Evolutionary conservation across 805 yeast genomes (phyloP).

Genomic region (Metschnikowia henanensis): DNA sequence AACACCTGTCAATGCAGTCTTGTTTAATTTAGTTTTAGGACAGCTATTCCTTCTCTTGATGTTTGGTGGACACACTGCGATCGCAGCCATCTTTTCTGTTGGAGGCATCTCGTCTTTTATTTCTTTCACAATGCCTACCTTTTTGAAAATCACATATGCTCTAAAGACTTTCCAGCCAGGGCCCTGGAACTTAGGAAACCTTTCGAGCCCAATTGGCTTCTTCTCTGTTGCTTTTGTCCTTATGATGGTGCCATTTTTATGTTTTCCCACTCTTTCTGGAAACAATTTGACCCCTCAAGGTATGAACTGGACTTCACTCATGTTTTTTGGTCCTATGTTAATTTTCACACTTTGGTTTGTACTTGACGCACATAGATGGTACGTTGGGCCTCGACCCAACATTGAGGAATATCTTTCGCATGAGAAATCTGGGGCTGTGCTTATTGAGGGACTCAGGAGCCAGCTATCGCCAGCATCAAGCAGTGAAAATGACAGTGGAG

Average conservation of each 20-base stretch:
- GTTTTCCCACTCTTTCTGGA: slow-evolving; percentile 50
- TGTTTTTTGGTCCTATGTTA: slow-evolving; percentile 59
- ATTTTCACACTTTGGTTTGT: slow-evolving; percentile 50
- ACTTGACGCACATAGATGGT: slow-evolving; percentile 57
- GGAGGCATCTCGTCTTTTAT: slow-evolving; percentile 70
- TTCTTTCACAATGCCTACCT: slow-evolving; percentile 64
- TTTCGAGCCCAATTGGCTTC: slow-evolving; percentile 48
- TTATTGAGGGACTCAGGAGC: slow-evolving; percentile 8
- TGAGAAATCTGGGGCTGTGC: not conserved
- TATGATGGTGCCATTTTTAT: slow-evolving; percentile 59
- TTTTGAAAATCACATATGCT: slow-evolving; percentile 56
- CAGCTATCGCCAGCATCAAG: slow-evolving; percentile 5
- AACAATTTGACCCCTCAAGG: slow-evolving; percentile 34
- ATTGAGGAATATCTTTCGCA: slow-evolving; percentile 17
- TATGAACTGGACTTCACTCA: slow-evolving; percentile 62
- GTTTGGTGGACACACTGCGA: slow-evolving; percentile 65
- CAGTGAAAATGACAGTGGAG: slow-evolving; percentile 1
- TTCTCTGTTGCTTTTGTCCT: slow-evolving; percentile 50
- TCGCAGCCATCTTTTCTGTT: slow-evolving; percentile 70
- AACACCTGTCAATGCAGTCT: slow-evolving; percentile 67
- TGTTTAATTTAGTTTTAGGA: slow-evolving; percentile 56
- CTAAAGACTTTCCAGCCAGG: slow-evolving; percentile 56
- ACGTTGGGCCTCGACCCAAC: slow-evolving; percentile 60
- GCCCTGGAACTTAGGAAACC: slow-evolving; percentile 64
- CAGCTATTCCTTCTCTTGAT: slow-evolving; percentile 54